Percentiles rank a stretch among this genome's conserved stretches.
Conservation (phyloP, 306 rosid genomes). For the Trifolium pratense region DNA sequence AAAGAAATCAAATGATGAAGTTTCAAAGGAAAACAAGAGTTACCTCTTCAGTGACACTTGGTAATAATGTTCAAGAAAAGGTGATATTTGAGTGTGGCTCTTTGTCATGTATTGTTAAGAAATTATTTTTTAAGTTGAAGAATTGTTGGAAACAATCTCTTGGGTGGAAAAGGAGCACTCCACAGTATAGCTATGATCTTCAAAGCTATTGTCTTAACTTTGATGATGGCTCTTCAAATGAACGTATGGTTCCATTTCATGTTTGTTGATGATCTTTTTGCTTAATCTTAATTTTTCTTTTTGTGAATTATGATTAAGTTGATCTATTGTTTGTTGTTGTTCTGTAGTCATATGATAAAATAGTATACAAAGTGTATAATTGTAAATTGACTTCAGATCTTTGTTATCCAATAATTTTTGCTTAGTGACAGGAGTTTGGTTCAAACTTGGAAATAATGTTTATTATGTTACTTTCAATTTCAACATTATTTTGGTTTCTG, state of each 20-base stretch:
- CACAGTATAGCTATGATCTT: conserved; percentile 70
- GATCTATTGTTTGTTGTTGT: conserved; percentile 22
- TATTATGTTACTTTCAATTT: background rate
- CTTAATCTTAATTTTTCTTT: background rate
- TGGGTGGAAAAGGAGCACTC: conserved; percentile 46
- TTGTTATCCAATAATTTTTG: conserved; percentile 12
- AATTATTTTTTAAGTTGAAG: conserved; percentile 58
- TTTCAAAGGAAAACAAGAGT: conserved; percentile 53
- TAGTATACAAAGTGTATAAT: conserved; percentile 28
- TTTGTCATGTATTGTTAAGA: conserved; percentile 47
- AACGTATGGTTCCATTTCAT: conserved; percentile 36
- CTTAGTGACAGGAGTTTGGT: background rate
- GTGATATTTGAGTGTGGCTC: conserved; percentile 41
- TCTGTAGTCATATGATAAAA: conserved; percentile 32
- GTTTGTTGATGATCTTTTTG: conserved; percentile 29
- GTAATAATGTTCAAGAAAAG: conserved; percentile 42
- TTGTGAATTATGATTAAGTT: conserved; percentile 30
- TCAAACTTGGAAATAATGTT: conserved; percentile 2
- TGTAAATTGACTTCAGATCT: conserved; percentile 43
- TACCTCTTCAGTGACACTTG: conserved; percentile 59
- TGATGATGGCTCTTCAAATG: conserved; percentile 63
- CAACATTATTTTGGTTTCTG: background rate
- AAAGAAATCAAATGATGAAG: conserved; percentile 51
- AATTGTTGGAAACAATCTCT: conserved; percentile 63
- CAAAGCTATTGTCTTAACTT: conserved; percentile 85